Evolutionary conservation across 345 rosid species (phyloP).

Genomic region (Melastoma malabathricum): DNA sequence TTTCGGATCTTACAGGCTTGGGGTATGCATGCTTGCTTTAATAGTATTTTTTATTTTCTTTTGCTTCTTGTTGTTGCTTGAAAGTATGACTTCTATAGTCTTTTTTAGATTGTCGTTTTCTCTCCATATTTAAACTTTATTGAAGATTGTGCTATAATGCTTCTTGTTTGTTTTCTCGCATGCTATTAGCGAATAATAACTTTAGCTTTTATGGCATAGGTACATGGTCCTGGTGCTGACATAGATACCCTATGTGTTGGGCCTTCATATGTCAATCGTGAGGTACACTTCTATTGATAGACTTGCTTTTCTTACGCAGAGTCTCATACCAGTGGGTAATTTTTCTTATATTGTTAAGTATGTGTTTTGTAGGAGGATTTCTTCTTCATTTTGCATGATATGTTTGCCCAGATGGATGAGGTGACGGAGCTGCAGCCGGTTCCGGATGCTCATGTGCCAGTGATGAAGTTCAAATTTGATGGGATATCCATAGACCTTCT

Average conservation of each 20-base stretch:
- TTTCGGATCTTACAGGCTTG: constrained; percentile 87
- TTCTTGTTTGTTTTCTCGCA: too few species aligned
- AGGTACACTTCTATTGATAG: constrained; percentile 21
- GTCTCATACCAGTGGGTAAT: background rate
- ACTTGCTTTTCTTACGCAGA: background rate
- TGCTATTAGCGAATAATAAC: too few species aligned
- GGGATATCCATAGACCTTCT: constrained; percentile 90
- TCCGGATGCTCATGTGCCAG: constrained; percentile 96
- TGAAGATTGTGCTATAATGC: background rate
- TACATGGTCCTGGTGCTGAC: constrained; percentile 91
- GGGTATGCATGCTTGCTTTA: constrained; percentile 31
- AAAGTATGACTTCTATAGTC: background rate
- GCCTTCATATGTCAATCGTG: constrained; percentile 82
- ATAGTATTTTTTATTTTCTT: background rate
- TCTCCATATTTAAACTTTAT: background rate
- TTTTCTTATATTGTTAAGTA: background rate
- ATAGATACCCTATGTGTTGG: constrained; percentile 90
- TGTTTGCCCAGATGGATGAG: constrained; percentile 63
- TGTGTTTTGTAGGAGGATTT: constrained; percentile 58
- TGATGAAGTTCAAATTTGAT: constrained; percentile 85
- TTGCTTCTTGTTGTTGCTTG: background rate
- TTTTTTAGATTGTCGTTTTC: background rate
- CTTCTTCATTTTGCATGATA: constrained; percentile 59
- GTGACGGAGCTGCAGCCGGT: constrained; percentile 83
- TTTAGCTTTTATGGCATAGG: constrained; percentile 20